These are phyloP conservation scores for Sporothrix schenckii DNA, from an alignment of 2,329 filamentous ascomycete species.

Conservation along the genomic window DNA sequence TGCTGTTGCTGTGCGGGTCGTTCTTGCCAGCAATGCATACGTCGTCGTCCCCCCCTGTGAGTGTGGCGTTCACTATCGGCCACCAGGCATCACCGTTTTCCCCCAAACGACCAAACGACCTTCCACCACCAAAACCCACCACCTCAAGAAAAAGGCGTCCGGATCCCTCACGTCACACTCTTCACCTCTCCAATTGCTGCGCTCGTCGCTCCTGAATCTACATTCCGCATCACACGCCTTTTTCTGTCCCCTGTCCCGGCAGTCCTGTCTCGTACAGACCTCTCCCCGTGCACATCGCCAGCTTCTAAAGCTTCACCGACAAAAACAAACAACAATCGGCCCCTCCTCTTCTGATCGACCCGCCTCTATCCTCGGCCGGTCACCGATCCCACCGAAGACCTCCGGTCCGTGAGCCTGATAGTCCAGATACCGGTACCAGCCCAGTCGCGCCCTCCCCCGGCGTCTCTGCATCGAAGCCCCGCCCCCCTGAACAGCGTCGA, in stretches of 20 bases:
- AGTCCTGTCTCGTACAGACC: not conserved
- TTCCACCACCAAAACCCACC: not conserved
- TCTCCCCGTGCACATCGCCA: not conserved
- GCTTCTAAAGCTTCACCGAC: slow-evolving; percentile 12
- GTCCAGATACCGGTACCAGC: not conserved
- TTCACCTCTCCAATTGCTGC: not conserved
- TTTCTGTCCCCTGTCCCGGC: not conserved
- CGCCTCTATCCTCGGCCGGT: not conserved
- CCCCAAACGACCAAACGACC: slow-evolving; percentile 10
- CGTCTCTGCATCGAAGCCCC: not conserved
- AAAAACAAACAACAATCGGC: slow-evolving; percentile 13
- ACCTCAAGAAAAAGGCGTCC: slow-evolving; percentile 1
- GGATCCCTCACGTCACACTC: slow-evolving; percentile 10
- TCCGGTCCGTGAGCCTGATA: not conserved
- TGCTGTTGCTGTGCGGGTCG: slow-evolving; percentile 15
- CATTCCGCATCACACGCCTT: not conserved
- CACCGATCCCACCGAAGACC: not conserved
- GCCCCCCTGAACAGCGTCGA: not conserved
- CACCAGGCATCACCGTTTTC: slow-evolving; percentile 32
- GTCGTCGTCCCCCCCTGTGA: slow-evolving; percentile 20
- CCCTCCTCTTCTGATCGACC: not conserved
- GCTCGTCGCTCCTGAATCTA: not conserved
- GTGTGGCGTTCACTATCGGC: slow-evolving; percentile 24
- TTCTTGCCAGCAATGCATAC: slow-evolving; percentile 8
- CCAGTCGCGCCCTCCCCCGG: not conserved